These are phyloP conservation scores for Discostella pseudostelligera DNA, from an alignment of 108 stramenopile genomes.

Conservation along the genomic window DNA sequence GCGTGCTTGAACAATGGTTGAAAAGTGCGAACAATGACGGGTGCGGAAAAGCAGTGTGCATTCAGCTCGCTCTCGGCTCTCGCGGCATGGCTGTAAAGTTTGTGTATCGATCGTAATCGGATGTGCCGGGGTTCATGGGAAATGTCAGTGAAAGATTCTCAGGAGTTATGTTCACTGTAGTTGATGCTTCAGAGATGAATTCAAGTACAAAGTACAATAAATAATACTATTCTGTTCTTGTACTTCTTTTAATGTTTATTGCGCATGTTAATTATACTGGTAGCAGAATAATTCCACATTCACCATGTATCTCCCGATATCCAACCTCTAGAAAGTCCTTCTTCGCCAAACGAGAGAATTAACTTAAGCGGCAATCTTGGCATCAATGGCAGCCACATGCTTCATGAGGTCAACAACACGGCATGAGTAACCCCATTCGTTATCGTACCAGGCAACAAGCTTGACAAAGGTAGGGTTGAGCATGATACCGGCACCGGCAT, in stretches of 20 bases:
- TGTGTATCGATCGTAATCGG: too few relatives aligned
- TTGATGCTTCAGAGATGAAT: too few relatives aligned
- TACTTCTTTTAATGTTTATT: constrained; percentile 1
- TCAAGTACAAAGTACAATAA: too few relatives aligned
- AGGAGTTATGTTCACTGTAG: too few relatives aligned
- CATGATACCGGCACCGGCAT: constrained; percentile 96
- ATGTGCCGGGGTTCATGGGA: too few relatives aligned
- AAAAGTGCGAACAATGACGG: too few relatives aligned
- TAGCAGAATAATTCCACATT: background rate
- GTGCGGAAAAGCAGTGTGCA: too few relatives aligned
- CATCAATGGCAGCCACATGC: constrained; percentile 86
- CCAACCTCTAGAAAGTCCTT: background rate
- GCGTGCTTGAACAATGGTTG: too few relatives aligned
- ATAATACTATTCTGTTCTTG: too few relatives aligned
- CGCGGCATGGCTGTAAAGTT: too few relatives aligned
- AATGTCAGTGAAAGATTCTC: too few relatives aligned
- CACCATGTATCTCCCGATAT: background rate
- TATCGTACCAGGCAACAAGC: constrained; percentile 95
- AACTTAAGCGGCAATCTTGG: constrained; percentile 73
- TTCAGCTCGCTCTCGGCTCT: too few relatives aligned
- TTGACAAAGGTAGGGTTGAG: constrained; percentile 93
- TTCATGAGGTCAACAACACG: constrained; percentile 94
- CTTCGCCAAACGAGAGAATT: background rate
- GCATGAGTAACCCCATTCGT: constrained; percentile 61
- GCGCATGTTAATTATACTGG: constrained; percentile 5